These are phyloP conservation scores for Diaporthe humulicola DNA, from an alignment of 2,329 filamentous ascomycete species.

Conservation along the genomic window DNA sequence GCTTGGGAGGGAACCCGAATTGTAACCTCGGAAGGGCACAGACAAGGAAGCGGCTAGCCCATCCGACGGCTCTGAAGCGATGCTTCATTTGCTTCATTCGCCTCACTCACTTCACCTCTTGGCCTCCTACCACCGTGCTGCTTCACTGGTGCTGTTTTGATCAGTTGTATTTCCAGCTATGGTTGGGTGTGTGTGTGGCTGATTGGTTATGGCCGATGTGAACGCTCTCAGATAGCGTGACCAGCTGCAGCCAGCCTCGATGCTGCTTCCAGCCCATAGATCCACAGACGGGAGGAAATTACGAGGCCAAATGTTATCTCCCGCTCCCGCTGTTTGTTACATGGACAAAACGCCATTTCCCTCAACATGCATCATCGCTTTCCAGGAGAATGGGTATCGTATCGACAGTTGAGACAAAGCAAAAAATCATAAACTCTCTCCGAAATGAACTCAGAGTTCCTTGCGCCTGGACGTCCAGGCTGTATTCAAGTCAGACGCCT, in stretches of 20 bases:
- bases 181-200: neutral
- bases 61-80: neutral
- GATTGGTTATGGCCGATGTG: neutral
- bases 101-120: neutral
- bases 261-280: neutral
- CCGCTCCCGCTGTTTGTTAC: constrained; percentile 25
- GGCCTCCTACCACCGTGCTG: neutral
- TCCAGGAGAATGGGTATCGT: constrained; percentile 12
- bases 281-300: constrained; percentile 3
- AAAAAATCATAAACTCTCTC: constrained; percentile 10
- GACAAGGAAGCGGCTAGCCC: neutral
- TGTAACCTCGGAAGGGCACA: constrained; percentile 18
- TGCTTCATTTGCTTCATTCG: neutral
- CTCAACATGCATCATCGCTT: constrained; percentile 1
- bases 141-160: neutral
- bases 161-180: neutral
- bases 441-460: neutral
- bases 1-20: constrained; percentile 12
- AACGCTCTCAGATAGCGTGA: neutral
- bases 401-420: constrained; percentile 1
- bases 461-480: neutral
- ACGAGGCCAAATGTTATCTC: neutral
- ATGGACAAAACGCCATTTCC: constrained; percentile 6
- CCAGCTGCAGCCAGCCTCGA: neutral
- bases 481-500: neutral